Evolutionary conservation across 208 protist species (phyloP).

Genomic region (Spongospora subterranea): DNA sequence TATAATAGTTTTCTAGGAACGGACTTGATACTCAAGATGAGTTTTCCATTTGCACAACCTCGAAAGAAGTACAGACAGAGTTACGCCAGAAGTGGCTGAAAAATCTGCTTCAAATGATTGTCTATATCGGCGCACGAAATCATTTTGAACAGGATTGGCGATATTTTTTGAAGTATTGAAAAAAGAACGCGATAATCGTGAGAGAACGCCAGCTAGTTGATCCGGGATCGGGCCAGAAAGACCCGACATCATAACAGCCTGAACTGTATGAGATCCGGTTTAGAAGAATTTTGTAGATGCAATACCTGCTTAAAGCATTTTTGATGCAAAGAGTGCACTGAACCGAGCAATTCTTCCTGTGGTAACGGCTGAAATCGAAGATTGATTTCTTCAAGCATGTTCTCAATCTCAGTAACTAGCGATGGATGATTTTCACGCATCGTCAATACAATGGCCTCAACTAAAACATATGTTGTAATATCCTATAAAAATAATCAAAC

Average conservation of each 20-base stretch:
- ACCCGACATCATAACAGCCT: conserved; percentile 45
- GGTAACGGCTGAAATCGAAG: conserved; percentile 60
- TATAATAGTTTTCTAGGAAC: no score
- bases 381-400: conserved; percentile 66
- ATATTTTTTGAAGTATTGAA: conserved; percentile 29
- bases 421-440: conserved; percentile 62
- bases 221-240: not conserved
- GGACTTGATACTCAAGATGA: conserved; percentile 62
- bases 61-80: conserved; percentile 12
- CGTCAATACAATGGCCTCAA: conserved; percentile 55
- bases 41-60: conserved; percentile 58
- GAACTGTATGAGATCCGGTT: not conserved
- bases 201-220: not conserved
- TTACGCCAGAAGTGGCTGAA: not conserved
- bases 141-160: conserved; percentile 18
- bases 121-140: conserved; percentile 36
- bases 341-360: conserved; percentile 62
- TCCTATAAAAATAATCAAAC: no score
- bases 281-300: not conserved
- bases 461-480: not conserved
- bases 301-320: conserved; percentile 63
- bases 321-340: conserved; percentile 58
- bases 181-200: not conserved
- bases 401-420: conserved; percentile 62
- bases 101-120: conserved; percentile 57